phyloP scores from a whole-genome alignment of 2,329 filamentous ascomycete genomes.

The Berkeleyomyces basicola region DNA sequence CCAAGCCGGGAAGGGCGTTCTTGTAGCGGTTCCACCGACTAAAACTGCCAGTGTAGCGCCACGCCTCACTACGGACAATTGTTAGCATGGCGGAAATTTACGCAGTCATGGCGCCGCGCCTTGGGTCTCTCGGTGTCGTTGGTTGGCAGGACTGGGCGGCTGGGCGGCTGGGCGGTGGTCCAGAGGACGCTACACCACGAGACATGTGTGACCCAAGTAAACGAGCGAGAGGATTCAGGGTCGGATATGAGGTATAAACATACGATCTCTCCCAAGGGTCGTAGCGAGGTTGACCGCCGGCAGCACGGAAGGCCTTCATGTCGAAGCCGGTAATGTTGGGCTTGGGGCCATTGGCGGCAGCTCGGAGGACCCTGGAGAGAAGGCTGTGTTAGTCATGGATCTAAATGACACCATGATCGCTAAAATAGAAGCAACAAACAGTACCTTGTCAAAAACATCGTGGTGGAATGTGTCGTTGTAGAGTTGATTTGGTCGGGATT shows the following conservation, averaged over 20 bases:
- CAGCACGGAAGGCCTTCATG: constrained; percentile 59
- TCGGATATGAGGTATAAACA: constrained; percentile 21
- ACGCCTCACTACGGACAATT: constrained; percentile 54
- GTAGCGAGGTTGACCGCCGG: constrained; percentile 45
- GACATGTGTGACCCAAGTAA: neutral
- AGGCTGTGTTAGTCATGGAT: neutral
- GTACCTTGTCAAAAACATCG: constrained; percentile 1
- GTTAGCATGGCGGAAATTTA: neutral
- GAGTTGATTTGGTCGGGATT: neutral
- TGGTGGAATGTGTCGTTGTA: neutral
- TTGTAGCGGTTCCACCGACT: constrained; percentile 80
- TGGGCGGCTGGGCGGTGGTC: neutral
- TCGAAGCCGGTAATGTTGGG: constrained; percentile 87
- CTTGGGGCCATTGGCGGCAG: constrained; percentile 34
- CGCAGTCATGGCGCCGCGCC: neutral
- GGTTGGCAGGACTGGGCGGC: neutral
- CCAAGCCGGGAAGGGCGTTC: constrained; percentile 72
- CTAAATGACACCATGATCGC: neutral
- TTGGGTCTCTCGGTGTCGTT: neutral
- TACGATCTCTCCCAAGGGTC: constrained; percentile 52
- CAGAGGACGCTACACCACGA: neutral
- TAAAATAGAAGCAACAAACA: neutral
- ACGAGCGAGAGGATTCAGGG: neutral
- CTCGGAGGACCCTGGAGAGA: constrained; percentile 29
- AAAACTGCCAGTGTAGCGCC: constrained; percentile 85